Percentiles rank a stretch among this genome's conserved stretches.
phyloP scores from a whole-genome alignment of 1,284 basidiomycete species.

The Cryptococcus neoformans region DNA sequence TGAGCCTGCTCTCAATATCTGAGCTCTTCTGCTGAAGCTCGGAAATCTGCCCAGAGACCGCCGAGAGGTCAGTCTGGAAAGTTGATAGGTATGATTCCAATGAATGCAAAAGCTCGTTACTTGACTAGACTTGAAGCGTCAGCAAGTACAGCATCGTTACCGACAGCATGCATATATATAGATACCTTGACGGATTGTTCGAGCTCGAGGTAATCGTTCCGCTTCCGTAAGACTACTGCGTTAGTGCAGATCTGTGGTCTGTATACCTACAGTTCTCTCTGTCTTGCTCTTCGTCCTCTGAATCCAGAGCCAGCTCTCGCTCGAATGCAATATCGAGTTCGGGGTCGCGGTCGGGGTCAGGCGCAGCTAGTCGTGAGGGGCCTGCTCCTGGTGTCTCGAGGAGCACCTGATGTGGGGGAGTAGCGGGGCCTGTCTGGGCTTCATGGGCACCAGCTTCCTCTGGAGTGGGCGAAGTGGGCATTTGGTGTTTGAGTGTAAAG shows the following conservation, averaged over 20 bases:
- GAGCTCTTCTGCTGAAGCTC: constrained; percentile 86
- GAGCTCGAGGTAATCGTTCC: constrained; percentile 40
- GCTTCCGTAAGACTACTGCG: constrained; percentile 24
- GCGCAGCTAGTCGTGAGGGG: constrained; percentile 14
- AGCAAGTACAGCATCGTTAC: neutral
- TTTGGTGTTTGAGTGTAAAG: neutral
- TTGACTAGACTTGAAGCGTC: constrained; percentile 26
- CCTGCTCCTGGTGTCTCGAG: constrained; percentile 30
- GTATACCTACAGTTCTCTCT: constrained; percentile 17
- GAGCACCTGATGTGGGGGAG: neutral
- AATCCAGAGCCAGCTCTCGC: neutral
- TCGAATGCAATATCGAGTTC: neutral
- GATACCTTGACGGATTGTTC: constrained; percentile 35
- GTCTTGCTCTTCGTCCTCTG: constrained; percentile 18
- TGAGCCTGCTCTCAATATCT: constrained; percentile 80
- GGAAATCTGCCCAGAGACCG: constrained; percentile 92
- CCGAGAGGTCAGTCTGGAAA: constrained; percentile 89
- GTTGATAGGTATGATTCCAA: constrained; percentile 88
- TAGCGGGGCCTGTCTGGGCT: neutral
- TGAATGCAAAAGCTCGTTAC: constrained; percentile 66
- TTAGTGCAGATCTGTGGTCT: constrained; percentile 5
- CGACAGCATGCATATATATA: neutral
- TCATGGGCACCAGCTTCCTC: neutral
- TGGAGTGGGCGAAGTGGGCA: neutral
- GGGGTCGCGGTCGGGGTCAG: neutral